Evolutionary conservation across 768 basidiomycete species (phyloP), one percentile per base, ranked within the genome.

Genomic region (Dacryopinax primogenitus): DNA sequence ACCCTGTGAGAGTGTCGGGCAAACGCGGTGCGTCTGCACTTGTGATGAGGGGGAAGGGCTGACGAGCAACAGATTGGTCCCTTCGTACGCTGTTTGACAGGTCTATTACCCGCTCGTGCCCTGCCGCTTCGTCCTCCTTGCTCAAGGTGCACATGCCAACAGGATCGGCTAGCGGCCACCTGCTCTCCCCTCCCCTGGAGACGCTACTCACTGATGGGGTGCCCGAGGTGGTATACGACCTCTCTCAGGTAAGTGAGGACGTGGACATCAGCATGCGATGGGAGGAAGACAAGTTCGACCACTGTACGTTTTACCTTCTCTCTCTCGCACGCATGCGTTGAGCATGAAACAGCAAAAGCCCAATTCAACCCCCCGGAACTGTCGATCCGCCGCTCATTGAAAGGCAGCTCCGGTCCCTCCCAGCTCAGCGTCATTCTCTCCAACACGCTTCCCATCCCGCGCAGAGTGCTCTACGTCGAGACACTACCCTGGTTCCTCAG

Each of bases 401-500:
- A 81, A 37, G 88, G 91, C 21, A 79, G 83, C 63, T 92, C 94
- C 73, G 86, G 85, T 11, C 82, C 80, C 47, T 93, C 92, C 2
- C 79, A 82, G 16, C 84, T 99, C 21, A 81, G 81, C 45, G 74
- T 94, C 13, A 77, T 80, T 26, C 73, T 97, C 63, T 78, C 72
- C 4, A 96, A 95, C 71, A 79, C 83, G 67, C 77, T 76, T 37
- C 68, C 76, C 21, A 71, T 75, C 3, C 68, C 78, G 0, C 68
- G 84, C 23, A 73, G 77, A 21, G 79, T 86, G 0, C 73, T 86
- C 9, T 96, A 94, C 74, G 81, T 93, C 45, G 96, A 98, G 75
- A 88, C 88, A 0, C 86, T 94, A 81, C 96, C 95, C 2, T 95
- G 93, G 85, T 85, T 92, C 71, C 79, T 97, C 36, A 87, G 91